These are phyloP conservation scores for Phaeosphaeria sp. DNA, from an alignment of 2,329 filamentous ascomycete species.

Conservation along the genomic window DNA sequence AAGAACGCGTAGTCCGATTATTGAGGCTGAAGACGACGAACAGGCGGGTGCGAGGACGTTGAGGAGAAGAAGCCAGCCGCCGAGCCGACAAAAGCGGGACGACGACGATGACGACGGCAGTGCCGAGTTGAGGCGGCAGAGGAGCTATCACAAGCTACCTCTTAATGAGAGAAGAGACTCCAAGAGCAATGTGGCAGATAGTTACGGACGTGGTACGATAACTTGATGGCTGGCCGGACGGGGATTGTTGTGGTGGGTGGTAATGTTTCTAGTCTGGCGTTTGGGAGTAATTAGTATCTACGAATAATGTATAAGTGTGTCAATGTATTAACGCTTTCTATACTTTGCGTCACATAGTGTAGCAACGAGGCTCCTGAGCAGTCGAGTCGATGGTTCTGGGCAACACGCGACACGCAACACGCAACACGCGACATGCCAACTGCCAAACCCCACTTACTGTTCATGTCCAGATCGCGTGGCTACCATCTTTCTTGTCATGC, in stretches of 20 bases:
- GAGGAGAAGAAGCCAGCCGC: constrained; percentile 44
- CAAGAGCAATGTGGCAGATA: constrained; percentile 10
- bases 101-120: constrained; percentile 21
- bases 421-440: too few relatives aligned
- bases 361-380: too few relatives aligned
- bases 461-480: too few relatives aligned
- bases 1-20: constrained; percentile 28
- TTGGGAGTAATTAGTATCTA: background rate
- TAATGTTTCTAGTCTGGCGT: background rate
- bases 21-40: constrained; percentile 30
- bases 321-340: background rate
- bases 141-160: constrained; percentile 47
- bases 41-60: constrained; percentile 34
- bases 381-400: too few relatives aligned
- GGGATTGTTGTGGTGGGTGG: background rate
- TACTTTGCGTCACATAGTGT: background rate
- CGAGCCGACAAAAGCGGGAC: constrained; percentile 38
- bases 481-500: background rate
- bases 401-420: background rate
- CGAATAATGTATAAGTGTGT: background rate
- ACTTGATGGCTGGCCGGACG: background rate
- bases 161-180: constrained; percentile 25
- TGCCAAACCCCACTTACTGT: background rate
- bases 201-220: background rate
- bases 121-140: constrained; percentile 40